These are phyloP conservation scores for Fagus crenata DNA, from an alignment of 306 rosid species.

Conservation along the genomic window DNA sequence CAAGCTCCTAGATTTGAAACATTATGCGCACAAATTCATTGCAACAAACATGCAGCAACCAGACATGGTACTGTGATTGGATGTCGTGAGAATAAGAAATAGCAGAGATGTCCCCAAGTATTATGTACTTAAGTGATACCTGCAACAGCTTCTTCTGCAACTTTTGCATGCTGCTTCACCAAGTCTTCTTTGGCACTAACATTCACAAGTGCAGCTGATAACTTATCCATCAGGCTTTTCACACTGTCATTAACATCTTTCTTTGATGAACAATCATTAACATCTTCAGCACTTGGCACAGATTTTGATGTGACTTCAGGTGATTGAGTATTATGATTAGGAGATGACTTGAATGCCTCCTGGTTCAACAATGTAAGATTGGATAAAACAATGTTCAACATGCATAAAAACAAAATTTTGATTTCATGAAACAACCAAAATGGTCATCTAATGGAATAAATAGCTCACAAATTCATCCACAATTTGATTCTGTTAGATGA, in stretches of 20 bases:
- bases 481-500: conserved; percentile 4
- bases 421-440: conserved; percentile 11
- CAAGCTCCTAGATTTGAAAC: neutral
- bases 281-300: conserved; percentile 30
- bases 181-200: conserved; percentile 89
- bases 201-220: conserved; percentile 80
- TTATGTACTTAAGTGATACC: conserved; percentile 44
- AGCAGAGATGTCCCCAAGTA: conserved; percentile 2
- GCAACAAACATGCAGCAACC: neutral
- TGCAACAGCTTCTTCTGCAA: conserved; percentile 98
- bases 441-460: conserved; percentile 1
- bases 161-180: conserved; percentile 93
- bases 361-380: conserved; percentile 33
- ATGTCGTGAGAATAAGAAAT: neutral
- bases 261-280: conserved; percentile 30
- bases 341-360: conserved; percentile 70
- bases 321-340: conserved; percentile 52
- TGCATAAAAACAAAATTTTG: conserved; percentile 15
- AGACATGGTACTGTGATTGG: neutral
- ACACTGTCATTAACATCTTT: conserved; percentile 38
- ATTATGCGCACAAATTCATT: neutral
- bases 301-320: conserved; percentile 68
- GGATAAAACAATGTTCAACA: conserved; percentile 23
- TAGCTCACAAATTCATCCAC: conserved; percentile 5
- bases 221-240: conserved; percentile 60